Percentiles rank a stretch among this genome's conserved stretches.
These are phyloP conservation scores for Xylaria grammica DNA, from an alignment of 495 filamentous ascomycete genomes.

Conservation along the genomic window DNA sequence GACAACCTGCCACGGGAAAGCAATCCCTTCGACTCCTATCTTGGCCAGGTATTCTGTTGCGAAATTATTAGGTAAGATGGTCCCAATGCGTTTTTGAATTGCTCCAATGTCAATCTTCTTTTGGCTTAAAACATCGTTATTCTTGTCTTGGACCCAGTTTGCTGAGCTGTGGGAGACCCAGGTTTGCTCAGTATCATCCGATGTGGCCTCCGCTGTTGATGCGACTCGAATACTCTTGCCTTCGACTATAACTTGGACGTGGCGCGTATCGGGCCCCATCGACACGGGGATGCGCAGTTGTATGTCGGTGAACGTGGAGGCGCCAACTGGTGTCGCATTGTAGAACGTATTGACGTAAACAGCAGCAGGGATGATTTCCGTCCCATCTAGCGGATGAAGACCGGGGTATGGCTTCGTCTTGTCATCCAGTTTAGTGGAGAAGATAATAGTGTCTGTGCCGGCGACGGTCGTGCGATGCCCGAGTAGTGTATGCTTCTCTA, in stretches of 20 bases:
- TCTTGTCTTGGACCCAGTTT: conserved; percentile 3
- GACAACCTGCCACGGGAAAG: conserved; percentile 49
- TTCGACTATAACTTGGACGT: conserved; percentile 42
- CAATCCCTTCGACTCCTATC: conserved; percentile 49
- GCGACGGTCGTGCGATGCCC: conserved; percentile 38
- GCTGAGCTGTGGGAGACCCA: conserved; percentile 48
- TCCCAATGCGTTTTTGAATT: conserved; percentile 19
- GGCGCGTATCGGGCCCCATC: conserved; percentile 33
- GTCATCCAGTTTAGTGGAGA: conserved; percentile 33
- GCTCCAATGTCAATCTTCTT: conserved; percentile 26
- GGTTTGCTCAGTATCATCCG: conserved; percentile 24
- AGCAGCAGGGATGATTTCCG: conserved; percentile 49
- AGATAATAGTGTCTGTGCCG: conserved; percentile 18
- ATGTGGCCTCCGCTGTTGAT: conserved; percentile 33
- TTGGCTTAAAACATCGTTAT: background rate
- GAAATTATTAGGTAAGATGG: conserved; percentile 32
- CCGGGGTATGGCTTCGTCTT: conserved; percentile 45
- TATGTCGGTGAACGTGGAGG: conserved; percentile 29
- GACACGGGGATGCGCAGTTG: conserved; percentile 46
- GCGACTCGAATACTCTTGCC: conserved; percentile 29
- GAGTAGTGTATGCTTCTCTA: conserved; percentile 39
- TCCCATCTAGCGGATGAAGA: conserved; percentile 38
- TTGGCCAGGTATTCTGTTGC: conserved; percentile 45
- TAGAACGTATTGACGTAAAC: conserved; percentile 46
- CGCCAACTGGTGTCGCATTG: conserved; percentile 31